Base-by-base conservation (phyloP, 441 rosid species). In the Kokia cookei region DNA sequence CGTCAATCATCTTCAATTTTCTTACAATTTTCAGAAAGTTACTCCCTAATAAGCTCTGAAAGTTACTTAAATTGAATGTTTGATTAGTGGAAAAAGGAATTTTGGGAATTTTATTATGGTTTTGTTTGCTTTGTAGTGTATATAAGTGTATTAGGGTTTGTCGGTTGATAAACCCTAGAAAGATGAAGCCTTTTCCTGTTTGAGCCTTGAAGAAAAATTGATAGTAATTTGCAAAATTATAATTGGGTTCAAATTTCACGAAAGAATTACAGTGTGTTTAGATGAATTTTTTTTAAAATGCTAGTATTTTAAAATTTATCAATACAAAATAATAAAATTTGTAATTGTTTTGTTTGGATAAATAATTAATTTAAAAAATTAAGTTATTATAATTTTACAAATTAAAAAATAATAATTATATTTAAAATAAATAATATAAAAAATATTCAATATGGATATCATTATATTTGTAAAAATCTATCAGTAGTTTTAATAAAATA, bases 1-100 rank as follows among this genome's bases (percentile, higher is more conserved):
- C 93, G 1, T 73, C 87, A 2, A 2, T 80, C 91, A 58, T 87
- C 85, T 66, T 85, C 91, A 24, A 79, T 17, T 40, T 24, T 9
- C 57, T 35, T 54, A n/a, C 9, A 35, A 6, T 5, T 17, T 51
- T 2, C 26, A 8, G 60, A 9, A 55, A 10, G 24, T 22, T 48
- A 9, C 60, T 50, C n/a, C 54, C 54, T 50, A 35, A 48, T 48
- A 50, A 50, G 71, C 57, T 47, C 22, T 14, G 24, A 24, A 48
- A 13, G 27, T 67, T 13, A 26, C 5, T 50, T 15, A 4, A 4
- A 40, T 22, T 54, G 37, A 70, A 70, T 12, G 17, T 69, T 69
- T 60, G 9, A 47, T n/a, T 3, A n/a, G 26, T 10, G 47, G 51
- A 32, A 32, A 32, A 32, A 47, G 61, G 43, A 15, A 24, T 10